phyloP scores from a whole-genome alignment of 345 rosid genomes.

The Gossypium sturtianum region DNA sequence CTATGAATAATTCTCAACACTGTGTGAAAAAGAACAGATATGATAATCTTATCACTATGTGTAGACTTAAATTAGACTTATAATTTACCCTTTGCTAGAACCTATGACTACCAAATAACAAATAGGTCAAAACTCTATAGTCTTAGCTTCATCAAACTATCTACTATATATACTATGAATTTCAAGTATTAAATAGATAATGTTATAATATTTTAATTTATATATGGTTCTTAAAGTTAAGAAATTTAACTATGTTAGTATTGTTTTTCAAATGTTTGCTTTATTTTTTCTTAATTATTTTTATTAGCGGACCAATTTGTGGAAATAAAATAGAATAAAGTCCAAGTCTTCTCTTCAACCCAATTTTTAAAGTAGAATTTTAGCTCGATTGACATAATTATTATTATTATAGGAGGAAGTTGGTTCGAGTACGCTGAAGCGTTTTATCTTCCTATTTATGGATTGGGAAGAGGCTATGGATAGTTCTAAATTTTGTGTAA shows the following conservation, averaged over 20 bases:
- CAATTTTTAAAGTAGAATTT: neutral
- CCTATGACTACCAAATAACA: neutral
- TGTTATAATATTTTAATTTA: neutral
- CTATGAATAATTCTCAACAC: fast-evolving
- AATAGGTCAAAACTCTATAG: neutral
- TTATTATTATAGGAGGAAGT: too few relatives aligned
- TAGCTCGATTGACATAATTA: too few relatives aligned
- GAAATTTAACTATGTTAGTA: neutral
- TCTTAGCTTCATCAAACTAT: neutral
- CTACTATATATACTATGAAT: neutral
- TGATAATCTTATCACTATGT: neutral
- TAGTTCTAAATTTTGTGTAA: too few relatives aligned
- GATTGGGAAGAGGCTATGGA: fast-evolving
- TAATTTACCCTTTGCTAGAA: neutral
- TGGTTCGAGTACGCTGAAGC: fast-evolving
- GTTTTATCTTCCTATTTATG: too few relatives aligned
- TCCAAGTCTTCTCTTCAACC: neutral
- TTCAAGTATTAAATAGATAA: neutral
- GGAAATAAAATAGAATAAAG: neutral
- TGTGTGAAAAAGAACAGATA: fast-evolving
- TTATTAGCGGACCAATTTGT: neutral
- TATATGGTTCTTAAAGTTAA: neutral
- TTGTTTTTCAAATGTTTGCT: neutral
- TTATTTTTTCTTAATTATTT: neutral
- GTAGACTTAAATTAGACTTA: neutral